phyloP scores from a whole-genome alignment of 192 early-diverging fungal species.

The Powellomyces hirtus region DNA sequence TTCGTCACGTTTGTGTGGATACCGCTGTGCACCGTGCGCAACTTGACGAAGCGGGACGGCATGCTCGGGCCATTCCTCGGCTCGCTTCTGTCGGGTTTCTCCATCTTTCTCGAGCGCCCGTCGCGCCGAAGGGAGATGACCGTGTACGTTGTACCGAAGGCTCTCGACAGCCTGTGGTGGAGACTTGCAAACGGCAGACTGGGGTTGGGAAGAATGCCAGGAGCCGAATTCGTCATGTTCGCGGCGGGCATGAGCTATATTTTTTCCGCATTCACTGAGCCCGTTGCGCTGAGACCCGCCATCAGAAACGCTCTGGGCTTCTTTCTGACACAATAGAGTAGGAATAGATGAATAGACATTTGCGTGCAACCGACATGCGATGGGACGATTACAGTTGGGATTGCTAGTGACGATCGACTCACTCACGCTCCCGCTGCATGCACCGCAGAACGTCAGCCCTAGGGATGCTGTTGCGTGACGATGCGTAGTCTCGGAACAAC shows the following conservation, averaged over 20 bases:
- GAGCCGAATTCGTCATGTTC: constrained; percentile 47
- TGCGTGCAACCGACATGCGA: no score
- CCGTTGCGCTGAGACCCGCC: constrained; percentile 48
- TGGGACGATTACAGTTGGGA: no score
- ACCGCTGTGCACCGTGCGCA: constrained; percentile 45
- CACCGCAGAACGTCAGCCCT: no score
- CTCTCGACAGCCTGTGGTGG: constrained; percentile 68
- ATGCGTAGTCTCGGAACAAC: no score
- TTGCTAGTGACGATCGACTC: no score
- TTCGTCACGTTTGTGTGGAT: constrained; percentile 57
- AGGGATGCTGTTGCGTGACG: no score
- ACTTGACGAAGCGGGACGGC: constrained; percentile 27
- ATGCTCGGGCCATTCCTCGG: constrained; percentile 48
- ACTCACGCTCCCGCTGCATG: no score
- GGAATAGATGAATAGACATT: no score
- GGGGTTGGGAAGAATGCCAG: constrained; percentile 25
- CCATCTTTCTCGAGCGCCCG: constrained; percentile 59
- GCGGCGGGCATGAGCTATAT: constrained; percentile 48
- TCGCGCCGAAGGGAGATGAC: constrained; percentile 67
- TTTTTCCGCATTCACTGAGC: constrained; percentile 42
- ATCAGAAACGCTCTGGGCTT: constrained; percentile 50
- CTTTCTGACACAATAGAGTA: no score
- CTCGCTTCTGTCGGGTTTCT: constrained; percentile 61
- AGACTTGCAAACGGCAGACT: constrained; percentile 7
- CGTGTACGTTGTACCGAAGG: constrained; percentile 79